phyloP scores from a whole-genome alignment of 139 green algal genomes.

The Chlorella sp. region DNA sequence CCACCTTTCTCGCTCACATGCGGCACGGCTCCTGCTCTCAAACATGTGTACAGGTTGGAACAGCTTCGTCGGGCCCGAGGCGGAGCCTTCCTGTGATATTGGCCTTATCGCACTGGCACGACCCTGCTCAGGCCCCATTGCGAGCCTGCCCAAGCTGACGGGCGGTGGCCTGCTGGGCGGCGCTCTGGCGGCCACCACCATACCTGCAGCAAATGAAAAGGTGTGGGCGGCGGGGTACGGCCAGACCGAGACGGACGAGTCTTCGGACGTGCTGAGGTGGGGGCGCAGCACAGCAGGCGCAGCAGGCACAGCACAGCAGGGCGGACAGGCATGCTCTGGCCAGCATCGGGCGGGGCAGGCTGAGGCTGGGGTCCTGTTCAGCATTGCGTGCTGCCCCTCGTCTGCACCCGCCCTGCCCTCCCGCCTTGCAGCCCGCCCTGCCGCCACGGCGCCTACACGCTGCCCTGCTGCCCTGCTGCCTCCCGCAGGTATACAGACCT shows the following conservation, averaged over 20 bases:
- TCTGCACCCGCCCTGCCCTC: no score
- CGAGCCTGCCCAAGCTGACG: not conserved
- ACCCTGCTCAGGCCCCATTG: not conserved
- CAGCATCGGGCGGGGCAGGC: no score
- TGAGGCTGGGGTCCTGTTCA: no score
- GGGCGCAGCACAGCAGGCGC: no score
- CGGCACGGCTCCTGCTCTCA: no score
- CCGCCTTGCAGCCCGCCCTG: no score
- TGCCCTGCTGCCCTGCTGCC: not conserved
- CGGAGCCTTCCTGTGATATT: not conserved
- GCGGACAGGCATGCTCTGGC: no score
- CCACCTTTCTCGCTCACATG: no score
- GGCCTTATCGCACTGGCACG: not conserved
- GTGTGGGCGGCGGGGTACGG: conserved; percentile 5
- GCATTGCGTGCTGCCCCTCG: no score
- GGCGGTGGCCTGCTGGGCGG: not conserved
- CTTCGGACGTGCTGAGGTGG: not conserved
- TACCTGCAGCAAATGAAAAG: not conserved
- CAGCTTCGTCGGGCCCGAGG: not conserved
- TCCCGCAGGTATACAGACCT: conserved; percentile 9
- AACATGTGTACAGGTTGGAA: not conserved
- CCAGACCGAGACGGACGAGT: not conserved
- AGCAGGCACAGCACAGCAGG: not conserved
- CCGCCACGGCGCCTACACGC: no score
- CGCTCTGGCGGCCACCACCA: no score